phyloP scores from a whole-genome alignment of 2,329 filamentous ascomycete genomes.

The Colletotrichum horii region DNA sequence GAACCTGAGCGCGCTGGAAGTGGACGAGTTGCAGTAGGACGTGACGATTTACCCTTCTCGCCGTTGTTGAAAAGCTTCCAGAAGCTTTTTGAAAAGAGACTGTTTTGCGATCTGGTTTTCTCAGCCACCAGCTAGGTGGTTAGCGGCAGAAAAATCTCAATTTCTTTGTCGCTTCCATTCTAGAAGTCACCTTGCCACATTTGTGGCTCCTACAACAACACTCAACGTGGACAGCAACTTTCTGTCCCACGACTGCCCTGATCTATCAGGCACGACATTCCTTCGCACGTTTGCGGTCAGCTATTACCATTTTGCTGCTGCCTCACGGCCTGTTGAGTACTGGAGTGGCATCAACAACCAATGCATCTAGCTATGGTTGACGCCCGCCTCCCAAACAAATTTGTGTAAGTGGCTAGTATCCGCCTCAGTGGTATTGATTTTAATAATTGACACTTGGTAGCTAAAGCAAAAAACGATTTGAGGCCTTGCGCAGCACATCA shows the following conservation, averaged over 20 bases:
- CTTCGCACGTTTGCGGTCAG: neutral
- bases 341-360: neutral
- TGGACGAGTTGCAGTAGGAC: conserved; percentile 39
- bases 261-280: neutral
- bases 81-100: neutral
- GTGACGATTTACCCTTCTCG: neutral
- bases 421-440: neutral
- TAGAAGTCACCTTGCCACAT: neutral
- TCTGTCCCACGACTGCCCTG: neutral
- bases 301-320: neutral
- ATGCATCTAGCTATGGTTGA: neutral
- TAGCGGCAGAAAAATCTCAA: neutral
- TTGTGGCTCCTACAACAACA: neutral
- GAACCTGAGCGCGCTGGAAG: conserved; percentile 28
- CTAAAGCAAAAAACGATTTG: neutral
- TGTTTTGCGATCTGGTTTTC: neutral
- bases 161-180: neutral
- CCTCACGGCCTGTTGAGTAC: neutral
- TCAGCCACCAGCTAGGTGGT: neutral
- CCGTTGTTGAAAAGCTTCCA: neutral
- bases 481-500: neutral
- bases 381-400: neutral
- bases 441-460: neutral
- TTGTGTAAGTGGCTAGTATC: neutral
- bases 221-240: neutral